Conservation (phyloP, 2,329 filamentous ascomycete genomes). For the Ceratocystis harringtonii region DNA sequence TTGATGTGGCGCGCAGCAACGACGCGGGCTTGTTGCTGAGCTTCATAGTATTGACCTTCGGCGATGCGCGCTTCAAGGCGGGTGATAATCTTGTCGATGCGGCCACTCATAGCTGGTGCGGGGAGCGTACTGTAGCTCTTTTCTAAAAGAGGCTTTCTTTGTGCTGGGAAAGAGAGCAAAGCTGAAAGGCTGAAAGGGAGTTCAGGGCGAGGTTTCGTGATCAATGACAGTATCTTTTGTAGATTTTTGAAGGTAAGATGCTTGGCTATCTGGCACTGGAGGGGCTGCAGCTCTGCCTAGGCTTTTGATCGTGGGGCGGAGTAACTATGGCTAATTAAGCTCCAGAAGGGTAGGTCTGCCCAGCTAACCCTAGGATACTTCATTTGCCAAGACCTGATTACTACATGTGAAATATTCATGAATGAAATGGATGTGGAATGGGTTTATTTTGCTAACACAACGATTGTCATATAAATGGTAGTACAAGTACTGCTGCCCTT, state of each 20-base stretch:
- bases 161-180: background rate
- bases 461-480: background rate
- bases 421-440: too few species aligned
- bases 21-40: slow-evolving; percentile 92
- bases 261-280: background rate
- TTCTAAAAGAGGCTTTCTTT: background rate
- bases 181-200: background rate
- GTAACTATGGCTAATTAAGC: slow-evolving; percentile 9
- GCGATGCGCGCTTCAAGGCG: slow-evolving; percentile 72
- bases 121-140: background rate
- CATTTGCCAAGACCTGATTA: background rate
- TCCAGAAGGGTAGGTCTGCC: background rate
- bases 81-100: slow-evolving; percentile 43
- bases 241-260: background rate
- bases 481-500: background rate
- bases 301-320: slow-evolving; percentile 11
- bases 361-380: slow-evolving; percentile 1
- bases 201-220: background rate
- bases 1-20: slow-evolving; percentile 92
- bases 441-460: background rate
- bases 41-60: slow-evolving; percentile 92
- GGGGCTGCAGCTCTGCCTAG: background rate
- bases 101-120: slow-evolving; percentile 24
- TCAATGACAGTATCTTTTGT: background rate
- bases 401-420: too few species aligned